A percentile compares a stretch with the other conserved stretches of the same genome.
These are phyloP conservation scores for Cladosporium velox DNA, from an alignment of 2,329 filamentous ascomycete genomes.

Conservation along the genomic window DNA sequence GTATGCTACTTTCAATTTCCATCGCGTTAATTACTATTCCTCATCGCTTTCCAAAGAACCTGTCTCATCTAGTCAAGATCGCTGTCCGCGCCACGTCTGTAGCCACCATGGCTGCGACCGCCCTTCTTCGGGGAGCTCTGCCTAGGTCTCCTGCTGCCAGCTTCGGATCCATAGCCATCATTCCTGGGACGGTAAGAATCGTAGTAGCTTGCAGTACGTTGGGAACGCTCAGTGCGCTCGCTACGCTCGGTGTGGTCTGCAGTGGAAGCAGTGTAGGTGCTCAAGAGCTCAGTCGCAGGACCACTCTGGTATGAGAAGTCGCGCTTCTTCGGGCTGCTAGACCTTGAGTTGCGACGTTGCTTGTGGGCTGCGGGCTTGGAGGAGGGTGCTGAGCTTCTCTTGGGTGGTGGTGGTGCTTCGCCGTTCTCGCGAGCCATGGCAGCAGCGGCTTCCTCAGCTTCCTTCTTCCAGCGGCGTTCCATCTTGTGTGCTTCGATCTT, in stretches of 20 bases:
- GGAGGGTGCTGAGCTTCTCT: conserved; percentile 32
- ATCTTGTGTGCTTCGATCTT: conserved; percentile 42
- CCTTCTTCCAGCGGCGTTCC: conserved; percentile 42
- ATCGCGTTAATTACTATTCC: not conserved
- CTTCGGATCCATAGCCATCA: conserved; percentile 27
- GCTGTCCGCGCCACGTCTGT: conserved; percentile 33
- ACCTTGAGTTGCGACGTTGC: conserved; percentile 34
- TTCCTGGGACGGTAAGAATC: conserved; percentile 36
- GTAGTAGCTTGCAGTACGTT: conserved; percentile 37
- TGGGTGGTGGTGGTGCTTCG: conserved; percentile 27
- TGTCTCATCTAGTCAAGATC: conserved; percentile 28
- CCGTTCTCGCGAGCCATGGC: conserved; percentile 38
- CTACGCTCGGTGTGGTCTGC: conserved; percentile 23
- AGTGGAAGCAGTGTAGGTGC: conserved; percentile 43
- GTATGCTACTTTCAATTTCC: not conserved
- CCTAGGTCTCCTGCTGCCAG: conserved; percentile 27
- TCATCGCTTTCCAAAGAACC: not conserved
- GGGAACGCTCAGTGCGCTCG: not conserved
- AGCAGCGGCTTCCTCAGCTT: conserved; percentile 44
- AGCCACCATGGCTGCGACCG: conserved; percentile 32
- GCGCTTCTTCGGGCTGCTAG: conserved; percentile 37
- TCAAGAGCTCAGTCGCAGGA: conserved; percentile 36
- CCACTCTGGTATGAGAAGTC: conserved; percentile 39
- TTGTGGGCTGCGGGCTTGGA: conserved; percentile 33
- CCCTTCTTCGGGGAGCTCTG: conserved; percentile 40